Base-by-base conservation (phyloP, 768 basidiomycete genomes). In the Dacryopinax primogenitus region DNA sequence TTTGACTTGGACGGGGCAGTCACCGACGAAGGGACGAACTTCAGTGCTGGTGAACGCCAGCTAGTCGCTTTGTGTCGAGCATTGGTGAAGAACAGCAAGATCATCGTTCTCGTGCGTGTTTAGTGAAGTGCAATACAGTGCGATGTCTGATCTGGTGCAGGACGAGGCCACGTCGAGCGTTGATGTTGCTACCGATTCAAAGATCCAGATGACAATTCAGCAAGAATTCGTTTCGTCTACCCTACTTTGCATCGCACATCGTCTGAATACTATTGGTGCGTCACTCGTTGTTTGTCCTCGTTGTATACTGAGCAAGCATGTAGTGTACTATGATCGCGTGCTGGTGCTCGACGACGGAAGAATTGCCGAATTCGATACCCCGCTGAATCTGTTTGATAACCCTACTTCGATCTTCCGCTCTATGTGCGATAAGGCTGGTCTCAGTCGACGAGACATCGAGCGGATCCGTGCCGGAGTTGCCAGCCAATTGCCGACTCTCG, bases 361-460 rank as follows among this genome's bases (percentile, higher is more conserved):
- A 33, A 82, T 88, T 1, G 84, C 83, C 11, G 88, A 90, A 73
- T 88, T 83, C 70, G 88, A 88, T 73, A 85, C 85, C 1, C 87
- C 88, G 1, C 77, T 86, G 41, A 80, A 78, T 67, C 80, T 90
- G 2, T 84, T 83, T 69, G 82, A 85, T 71, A 79, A 78, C 66
- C 75, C 79, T 62, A 78, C 79, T 64, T 87, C 86, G 1, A 83
- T 88, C 63, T 88, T 88, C 78, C 78, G 86, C 21, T 81, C 82
- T 1, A 79, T 88, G 28, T 89, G 87, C 70, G 77, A 86, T 63
- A 84, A 87, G 69, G 85, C 85, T 6, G 79, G 79, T 66, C 73
- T 88, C 18, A 75, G 77, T 15, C 75, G 84, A 39, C 74, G 76
- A 32, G 84, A 84, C 72, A 86, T 88, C 63, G 65, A 83, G 28